Percentiles rank a stretch among this genome's conserved stretches.
phyloP scores from a whole-genome alignment of 306 rosid genomes.

The Sechiopsis laciniata region DNA sequence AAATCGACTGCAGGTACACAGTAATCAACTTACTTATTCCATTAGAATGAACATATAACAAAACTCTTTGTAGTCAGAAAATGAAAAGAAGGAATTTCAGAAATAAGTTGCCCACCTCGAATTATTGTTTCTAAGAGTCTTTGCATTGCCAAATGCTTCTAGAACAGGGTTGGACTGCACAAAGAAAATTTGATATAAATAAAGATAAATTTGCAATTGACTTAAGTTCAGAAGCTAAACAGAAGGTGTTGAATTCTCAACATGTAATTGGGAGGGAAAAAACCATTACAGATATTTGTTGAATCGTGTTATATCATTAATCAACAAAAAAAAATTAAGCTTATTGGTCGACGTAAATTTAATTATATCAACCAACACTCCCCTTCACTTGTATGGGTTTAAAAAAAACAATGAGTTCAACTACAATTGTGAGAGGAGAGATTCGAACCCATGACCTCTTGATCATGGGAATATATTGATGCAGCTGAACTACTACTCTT shows the following conservation, averaged over 20 bases:
- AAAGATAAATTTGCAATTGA: neutral
- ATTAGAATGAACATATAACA: neutral
- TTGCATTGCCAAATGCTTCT: constrained; percentile 97
- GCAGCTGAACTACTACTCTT: no score
- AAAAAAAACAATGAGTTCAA: no score
- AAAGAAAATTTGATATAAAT: constrained; percentile 13
- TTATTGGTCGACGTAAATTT: no score
- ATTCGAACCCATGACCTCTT: no score
- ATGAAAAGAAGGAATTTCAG: constrained; percentile 7
- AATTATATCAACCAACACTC: no score
- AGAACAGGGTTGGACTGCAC: constrained; percentile 95
- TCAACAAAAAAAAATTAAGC: no score
- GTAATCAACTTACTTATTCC: constrained; percentile 30
- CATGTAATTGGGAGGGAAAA: neutral
- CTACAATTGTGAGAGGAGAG: no score
- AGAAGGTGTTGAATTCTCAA: constrained; percentile 17
- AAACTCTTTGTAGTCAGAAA: constrained; percentile 9
- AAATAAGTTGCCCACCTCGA: constrained; percentile 55
- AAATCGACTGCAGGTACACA: constrained; percentile 74
- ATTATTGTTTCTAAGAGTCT: constrained; percentile 87
- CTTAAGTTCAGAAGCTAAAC: neutral
- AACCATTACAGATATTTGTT: neutral
- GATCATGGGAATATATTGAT: no score
- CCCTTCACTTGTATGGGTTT: no score
- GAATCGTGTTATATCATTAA: no score